Evolutionary conservation across 768 basidiomycete species (phyloP), one percentile per base, ranked within the genome.

Genomic region (Pisolithus albus): DNA sequence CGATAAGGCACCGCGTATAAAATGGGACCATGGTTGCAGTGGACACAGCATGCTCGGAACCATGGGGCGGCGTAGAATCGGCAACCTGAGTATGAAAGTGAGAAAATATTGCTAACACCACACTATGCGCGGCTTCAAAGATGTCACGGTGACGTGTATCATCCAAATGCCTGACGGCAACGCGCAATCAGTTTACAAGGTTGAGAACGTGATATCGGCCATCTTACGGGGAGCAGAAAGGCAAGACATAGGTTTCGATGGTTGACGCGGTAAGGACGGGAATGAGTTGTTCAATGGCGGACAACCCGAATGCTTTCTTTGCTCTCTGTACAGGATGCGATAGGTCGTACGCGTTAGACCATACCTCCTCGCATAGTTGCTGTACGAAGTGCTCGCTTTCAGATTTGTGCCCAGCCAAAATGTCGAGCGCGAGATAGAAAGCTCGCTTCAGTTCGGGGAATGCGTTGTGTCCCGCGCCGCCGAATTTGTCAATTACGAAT

Each of bases 61-160:
- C 50, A n/a, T 15, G 19, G 16, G 19, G 36, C 36, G 56, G 24
- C 7, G 51, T 44, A 5, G 38, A 23, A 19, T 34, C n/a, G 37
- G 44, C 26, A 19, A 48, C 52, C 48, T 63, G 44, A 18, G 64
- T 67, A 54, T 79, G 75, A 58, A 78, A 75, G 26, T 80, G 74
- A 9, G 85, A 77, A 61, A 91, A 84, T 38, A 90, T 73, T 4
- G 90, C 76, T 13, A 94, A 72, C 34, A 93, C 69, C 24, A 88
- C 87, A 8, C 91, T 92, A 63, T 93, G 92, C 1, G 90, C 82
- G 0, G 88, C 86, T 64, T 94, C 91, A 59, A 82, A 93, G n/a
- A 81, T 81, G 56, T 92, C 86, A 32, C 86, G 81, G 56, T 88
- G 73, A 13, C 50, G 51, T 1, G 81, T 57, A 51, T 83, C 76